Percentiles rank a stretch among this genome's conserved stretches.
phyloP scores from a whole-genome alignment of 2,329 filamentous ascomycete genomes.

The Cadophora gregata region DNA sequence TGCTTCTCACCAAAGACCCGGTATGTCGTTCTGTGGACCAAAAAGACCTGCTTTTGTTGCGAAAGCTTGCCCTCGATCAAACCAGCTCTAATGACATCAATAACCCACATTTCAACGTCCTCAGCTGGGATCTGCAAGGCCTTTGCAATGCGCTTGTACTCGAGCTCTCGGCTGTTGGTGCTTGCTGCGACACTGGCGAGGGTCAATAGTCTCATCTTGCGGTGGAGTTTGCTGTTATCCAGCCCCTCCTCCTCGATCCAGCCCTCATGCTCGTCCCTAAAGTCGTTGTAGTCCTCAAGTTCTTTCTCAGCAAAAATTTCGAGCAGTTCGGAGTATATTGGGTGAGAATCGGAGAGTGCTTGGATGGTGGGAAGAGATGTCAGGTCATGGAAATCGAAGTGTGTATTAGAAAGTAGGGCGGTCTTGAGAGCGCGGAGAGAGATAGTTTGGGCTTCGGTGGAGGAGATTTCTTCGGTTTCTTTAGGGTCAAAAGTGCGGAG shows the following conservation, averaged over 20 bases:
- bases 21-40: slow-evolving; percentile 95
- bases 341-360: slow-evolving; percentile 82
- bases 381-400: slow-evolving; percentile 77
- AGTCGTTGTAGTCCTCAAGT: slow-evolving; percentile 94
- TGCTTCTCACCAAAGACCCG: slow-evolving; percentile 97
- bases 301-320: slow-evolving; percentile 95
- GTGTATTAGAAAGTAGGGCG: slow-evolving; percentile 67
- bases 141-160: slow-evolving; percentile 84
- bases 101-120: slow-evolving; percentile 98
- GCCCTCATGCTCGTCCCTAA: slow-evolving; percentile 87
- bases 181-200: slow-evolving; percentile 88
- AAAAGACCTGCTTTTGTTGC: slow-evolving; percentile 89
- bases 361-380: slow-evolving; percentile 79
- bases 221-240: slow-evolving; percentile 77
- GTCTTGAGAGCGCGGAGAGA: slow-evolving; percentile 71
- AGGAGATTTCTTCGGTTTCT: slow-evolving; percentile 60
- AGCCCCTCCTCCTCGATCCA: slow-evolving; percentile 80
- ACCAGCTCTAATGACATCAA: slow-evolving; percentile 94
- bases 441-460: slow-evolving; percentile 65
- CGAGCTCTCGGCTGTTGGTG: slow-evolving; percentile 82
- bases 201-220: slow-evolving; percentile 95
- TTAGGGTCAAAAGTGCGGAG: slow-evolving; percentile 64
- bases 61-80: slow-evolving; percentile 96
- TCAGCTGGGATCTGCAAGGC: slow-evolving; percentile 81
- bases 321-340: slow-evolving; percentile 87